Base-by-base conservation (phyloP, 139 green algal genomes). In the Chlorella sp. region DNA sequence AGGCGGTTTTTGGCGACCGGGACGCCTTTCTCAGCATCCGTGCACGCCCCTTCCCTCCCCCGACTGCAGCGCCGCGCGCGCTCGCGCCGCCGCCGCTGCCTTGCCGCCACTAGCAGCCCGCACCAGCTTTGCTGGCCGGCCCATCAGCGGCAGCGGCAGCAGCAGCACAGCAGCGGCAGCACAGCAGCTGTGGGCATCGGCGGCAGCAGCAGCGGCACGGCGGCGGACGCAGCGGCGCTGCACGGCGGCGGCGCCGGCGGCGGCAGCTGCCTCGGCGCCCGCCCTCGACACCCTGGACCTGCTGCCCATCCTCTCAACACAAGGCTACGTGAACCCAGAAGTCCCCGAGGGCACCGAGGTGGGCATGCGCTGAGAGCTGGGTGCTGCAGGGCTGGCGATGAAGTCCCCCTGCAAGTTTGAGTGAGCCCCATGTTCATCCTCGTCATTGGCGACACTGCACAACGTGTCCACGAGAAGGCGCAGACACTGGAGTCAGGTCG, bases 261-360 rank as follows among this genome's bases (percentile, higher is more conserved):
- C 68, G 5, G 65, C 67, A 23, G 51, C 51, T 1, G 38, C 64
- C 32, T 36, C 64, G 16, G 30, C 44, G 4, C 68, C 80, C 67
- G 2, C 36, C 28, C 80, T 85, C 30, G 80, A 79, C 36, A 70
- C 25, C 21, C 51, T 85, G 32, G 64, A 85, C 3, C 39, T 85
- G 17, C 56, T 62, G 3, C 63, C 67, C 1, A 32, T 85, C 30
- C 39, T 85, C 15, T 51, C 47, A 9, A 23, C 78, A 56, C 81
- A 86, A 57, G 81, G 81, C 55, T 80, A 44, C 20, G 38, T 86
- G 6, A 21, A 28, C 5, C 81, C 81, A 20, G 69, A 86, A 1
- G 25, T 82, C 4, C 76, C 76, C 17, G 76, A 72, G 26, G 76
- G 76, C 76, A 82, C 76, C 30, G 57, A 82, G 76, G 76, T 73